phyloP scores from a whole-genome alignment of 129 eudicot species.

The Kitagawia praeruptora region DNA sequence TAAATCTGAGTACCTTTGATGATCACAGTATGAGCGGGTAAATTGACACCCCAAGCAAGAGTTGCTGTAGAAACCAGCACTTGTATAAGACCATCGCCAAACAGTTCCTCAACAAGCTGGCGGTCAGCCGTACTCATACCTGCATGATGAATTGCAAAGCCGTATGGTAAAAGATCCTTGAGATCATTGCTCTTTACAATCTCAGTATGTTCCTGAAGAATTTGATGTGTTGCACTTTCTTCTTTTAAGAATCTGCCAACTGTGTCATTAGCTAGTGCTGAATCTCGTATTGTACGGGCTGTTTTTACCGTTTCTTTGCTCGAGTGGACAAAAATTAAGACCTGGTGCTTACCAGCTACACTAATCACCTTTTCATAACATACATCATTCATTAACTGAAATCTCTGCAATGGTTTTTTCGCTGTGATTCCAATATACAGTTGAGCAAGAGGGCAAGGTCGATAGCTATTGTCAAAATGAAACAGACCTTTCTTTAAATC shows the following conservation, averaged over 20 bases:
- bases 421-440: constrained; percentile 86
- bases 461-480: constrained; percentile 79
- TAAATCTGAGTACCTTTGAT: constrained; percentile 94
- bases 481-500: constrained; percentile 34
- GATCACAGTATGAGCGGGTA: constrained; percentile 91
- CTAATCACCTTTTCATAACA: constrained; percentile 79
- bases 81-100: constrained; percentile 75
- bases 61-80: constrained; percentile 93
- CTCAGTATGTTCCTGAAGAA: constrained; percentile 66
- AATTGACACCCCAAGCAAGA: constrained; percentile 93
- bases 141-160: constrained; percentile 86
- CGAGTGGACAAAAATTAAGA: constrained; percentile 83
- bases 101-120: constrained; percentile 77
- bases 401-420: constrained; percentile 88
- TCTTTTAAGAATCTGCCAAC: constrained; percentile 66
- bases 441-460: constrained; percentile 92
- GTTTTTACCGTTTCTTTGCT: constrained; percentile 88
- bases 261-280: constrained; percentile 81
- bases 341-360: constrained; percentile 82
- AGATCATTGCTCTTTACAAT: constrained; percentile 87
- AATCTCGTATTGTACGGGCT: constrained; percentile 78
- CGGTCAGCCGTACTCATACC: constrained; percentile 88
- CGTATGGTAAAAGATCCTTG: constrained; percentile 80
- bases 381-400: constrained; percentile 83
- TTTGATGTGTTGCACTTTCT: constrained; percentile 80